A percentile compares a stretch with the other conserved stretches of the same genome.
phyloP scores from a whole-genome alignment of 225 moss, liverwort and hornwort species.

The Bryum argenteum region DNA sequence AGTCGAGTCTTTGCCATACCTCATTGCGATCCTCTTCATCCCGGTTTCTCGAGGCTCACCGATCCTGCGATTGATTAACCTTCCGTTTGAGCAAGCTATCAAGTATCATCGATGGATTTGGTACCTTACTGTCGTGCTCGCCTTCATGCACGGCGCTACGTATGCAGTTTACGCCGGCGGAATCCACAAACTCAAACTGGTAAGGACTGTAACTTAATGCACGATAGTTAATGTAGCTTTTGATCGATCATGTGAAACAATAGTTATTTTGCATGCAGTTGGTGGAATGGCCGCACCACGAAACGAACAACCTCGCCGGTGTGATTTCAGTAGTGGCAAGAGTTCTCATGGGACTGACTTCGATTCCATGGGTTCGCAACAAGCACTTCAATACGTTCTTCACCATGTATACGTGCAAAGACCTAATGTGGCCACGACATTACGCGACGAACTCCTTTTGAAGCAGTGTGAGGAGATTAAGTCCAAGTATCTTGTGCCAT shows the following conservation, averaged over 20 bases:
- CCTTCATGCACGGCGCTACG: conserved; percentile 26
- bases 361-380: conserved; percentile 45
- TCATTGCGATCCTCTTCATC: conserved; percentile 34
- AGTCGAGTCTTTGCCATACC: conserved; percentile 34
- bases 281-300: conserved; percentile 37
- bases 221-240: not conserved
- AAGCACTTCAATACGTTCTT: conserved; percentile 63
- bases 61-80: conserved; percentile 42
- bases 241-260: not conserved
- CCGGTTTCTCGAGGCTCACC: conserved; percentile 50
- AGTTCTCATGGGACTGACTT: conserved; percentile 53
- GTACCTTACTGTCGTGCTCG: conserved; percentile 34
- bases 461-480: conserved; percentile 81
- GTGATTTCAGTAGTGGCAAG: conserved; percentile 35
- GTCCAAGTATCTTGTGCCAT: conserved; percentile 75
- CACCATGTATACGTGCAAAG: conserved; percentile 30
- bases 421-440: conserved; percentile 66
- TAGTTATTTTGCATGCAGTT: conserved; percentile 34
- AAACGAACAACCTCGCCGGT: conserved; percentile 45
- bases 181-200: conserved; percentile 26
- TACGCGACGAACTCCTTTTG: conserved; percentile 72
- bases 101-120: conserved; percentile 53
- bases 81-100: conserved; percentile 50
- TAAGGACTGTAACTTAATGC: not conserved
- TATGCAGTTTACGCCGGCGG: conserved; percentile 23